Base-by-base conservation (phyloP, 257 asterid genomes). In the Lycium ferocissimum region DNA sequence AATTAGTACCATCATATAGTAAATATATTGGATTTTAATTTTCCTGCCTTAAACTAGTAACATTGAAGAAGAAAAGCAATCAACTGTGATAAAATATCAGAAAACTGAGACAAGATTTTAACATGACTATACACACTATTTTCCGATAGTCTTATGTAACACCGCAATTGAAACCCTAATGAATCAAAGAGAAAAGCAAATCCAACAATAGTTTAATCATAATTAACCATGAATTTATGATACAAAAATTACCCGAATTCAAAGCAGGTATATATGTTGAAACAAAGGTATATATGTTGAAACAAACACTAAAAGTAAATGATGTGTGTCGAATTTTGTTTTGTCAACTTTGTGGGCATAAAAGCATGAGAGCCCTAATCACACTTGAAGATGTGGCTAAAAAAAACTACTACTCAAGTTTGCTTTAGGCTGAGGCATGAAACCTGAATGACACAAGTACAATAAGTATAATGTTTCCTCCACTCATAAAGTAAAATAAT, bases 391-490 rank as follows among this genome's bases (percentile, higher is more conserved):
- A 83, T 89, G 86, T 88, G 58, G 85, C 89, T 63, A 81, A 86
- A 88, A 69, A 15, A 15, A 7, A 38, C 6, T 3, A 83, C 87
- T 89, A 93, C 96, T 91, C 93, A 79, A 91, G 94, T 90, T 91
- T 89, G 93, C 92, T 93, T 93, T 89, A 88, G 94, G 91, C 92
- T 88, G 82, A 84, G 96, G 92, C 90, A 88, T 88, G 90, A 88
- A 90, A 88, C 84, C 76, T 88, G 85, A 90, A 89, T 66, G 85
- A 87, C 84, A 84, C 76, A 13, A 47, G 63, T 75, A 49, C 26
- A 62, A 62, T 51, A 62, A 81, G 49, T 33, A 18, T 37, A 75
- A 37, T 15, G 58, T 22, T 14, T 73, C 40, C 85, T 85, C 92
- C 92, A 87, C 92, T 89, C 86, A 78, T 69, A 87, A 87, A 87